These are phyloP conservation scores for Tolypocladium endophyticum DNA, from an alignment of 2,329 filamentous ascomycete species.

Conservation along the genomic window DNA sequence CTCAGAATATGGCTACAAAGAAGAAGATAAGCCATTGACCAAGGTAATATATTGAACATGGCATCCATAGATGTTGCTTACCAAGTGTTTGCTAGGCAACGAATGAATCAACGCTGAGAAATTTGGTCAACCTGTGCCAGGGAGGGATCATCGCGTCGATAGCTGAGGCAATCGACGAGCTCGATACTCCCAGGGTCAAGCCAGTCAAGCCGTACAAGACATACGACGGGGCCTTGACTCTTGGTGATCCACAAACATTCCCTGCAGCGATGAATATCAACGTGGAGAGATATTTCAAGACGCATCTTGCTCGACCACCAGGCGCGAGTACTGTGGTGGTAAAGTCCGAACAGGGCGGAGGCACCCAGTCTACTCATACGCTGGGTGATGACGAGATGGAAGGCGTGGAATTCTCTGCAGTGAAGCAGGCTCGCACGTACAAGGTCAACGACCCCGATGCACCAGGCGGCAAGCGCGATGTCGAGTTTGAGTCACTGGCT, in stretches of 20 bases:
- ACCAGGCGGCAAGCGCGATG: conserved; percentile 69
- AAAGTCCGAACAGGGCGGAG: conserved; percentile 34
- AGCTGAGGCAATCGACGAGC: conserved; percentile 70
- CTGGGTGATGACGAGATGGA: conserved; percentile 37
- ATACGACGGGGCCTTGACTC: conserved; percentile 68
- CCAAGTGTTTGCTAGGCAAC: conserved; percentile 20
- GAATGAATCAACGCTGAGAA: conserved; percentile 61
- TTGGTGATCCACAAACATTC: conserved; percentile 68
- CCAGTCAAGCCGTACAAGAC: conserved; percentile 62
- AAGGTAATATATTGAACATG: conserved; percentile 43
- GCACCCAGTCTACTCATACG: conserved; percentile 40
- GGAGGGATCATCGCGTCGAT: conserved; percentile 73
- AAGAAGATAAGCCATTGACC: conserved; percentile 64
- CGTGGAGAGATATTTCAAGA: conserved; percentile 85
- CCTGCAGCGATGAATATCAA: conserved; percentile 69
- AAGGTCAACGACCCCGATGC: conserved; percentile 65
- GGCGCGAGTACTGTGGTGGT: conserved; percentile 68
- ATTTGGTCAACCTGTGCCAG: conserved; percentile 54
- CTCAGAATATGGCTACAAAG: conserved; percentile 77
- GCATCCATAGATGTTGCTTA: neutral
- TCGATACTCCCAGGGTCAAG: conserved; percentile 70
- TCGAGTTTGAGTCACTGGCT: conserved; percentile 74
- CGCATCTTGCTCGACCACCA: conserved; percentile 63
- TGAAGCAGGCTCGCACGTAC: conserved; percentile 73
- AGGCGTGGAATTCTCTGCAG: conserved; percentile 50